A percentile compares a stretch with the other conserved stretches of the same genome.
Evolutionary conservation across 371 early-diverging fungal genomes (phyloP).

Genomic region (Syncephalastrum racemosum): DNA sequence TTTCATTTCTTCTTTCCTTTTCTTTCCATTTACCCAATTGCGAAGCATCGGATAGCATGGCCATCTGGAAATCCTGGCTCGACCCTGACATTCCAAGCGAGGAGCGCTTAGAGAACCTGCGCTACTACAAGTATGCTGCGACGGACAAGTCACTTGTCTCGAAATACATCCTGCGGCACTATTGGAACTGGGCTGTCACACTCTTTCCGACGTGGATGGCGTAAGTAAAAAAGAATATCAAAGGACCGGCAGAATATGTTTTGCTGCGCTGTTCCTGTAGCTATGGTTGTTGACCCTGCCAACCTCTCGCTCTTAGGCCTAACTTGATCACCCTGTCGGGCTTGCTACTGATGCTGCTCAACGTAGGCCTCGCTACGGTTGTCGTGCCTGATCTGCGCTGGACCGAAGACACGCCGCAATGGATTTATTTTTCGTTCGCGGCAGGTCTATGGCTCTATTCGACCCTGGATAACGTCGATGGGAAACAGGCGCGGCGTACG

Average conservation of each 20-base stretch:
- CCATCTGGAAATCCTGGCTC: conserved; percentile 14
- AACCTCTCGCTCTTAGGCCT: conserved; percentile 61
- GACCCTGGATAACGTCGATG: conserved; percentile 97
- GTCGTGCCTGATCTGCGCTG: conserved; percentile 72
- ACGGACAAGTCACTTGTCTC: conserved; percentile 86
- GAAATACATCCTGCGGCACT: conserved; percentile 80
- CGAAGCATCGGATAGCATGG: neutral
- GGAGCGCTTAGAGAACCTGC: conserved; percentile 71
- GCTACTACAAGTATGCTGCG: conserved; percentile 81
- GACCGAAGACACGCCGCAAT: conserved; percentile 70
- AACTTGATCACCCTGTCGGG: conserved; percentile 98
- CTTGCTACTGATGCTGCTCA: conserved; percentile 80
- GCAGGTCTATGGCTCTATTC: conserved; percentile 92
- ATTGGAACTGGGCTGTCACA: conserved; percentile 89
- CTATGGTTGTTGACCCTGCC: neutral
- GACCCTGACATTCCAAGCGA: conserved; percentile 40
- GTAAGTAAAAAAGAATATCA: conserved; percentile 50
- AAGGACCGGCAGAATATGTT: neutral
- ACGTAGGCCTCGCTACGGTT: conserved; percentile 69
- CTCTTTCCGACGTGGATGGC: conserved; percentile 93
- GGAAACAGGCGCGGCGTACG: conserved; percentile 85
- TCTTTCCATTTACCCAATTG: conserved; percentile 1
- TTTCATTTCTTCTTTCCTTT: conserved; percentile 2
- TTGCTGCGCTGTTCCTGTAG: neutral
- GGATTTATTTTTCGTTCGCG: conserved; percentile 88